Evolutionary conservation across 345 rosid genomes (phyloP), one percentile per base, ranked within the genome.

Genomic region (Cochlearia excelsa): DNA sequence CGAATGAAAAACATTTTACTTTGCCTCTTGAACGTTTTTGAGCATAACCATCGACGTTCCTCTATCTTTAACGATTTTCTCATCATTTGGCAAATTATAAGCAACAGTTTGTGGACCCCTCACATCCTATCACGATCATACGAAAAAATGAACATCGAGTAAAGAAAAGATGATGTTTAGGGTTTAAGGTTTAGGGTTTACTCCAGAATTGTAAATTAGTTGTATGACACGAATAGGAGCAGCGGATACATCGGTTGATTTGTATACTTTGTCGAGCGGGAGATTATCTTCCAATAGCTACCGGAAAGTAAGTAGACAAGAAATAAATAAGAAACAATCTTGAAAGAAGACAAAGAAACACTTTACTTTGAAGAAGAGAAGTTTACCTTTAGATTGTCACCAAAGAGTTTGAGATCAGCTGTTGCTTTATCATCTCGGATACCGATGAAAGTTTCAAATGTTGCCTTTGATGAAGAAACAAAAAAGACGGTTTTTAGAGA

Each of bases 21-120:
- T 92, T 43, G 88, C 96, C 60, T 88, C 95, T 38, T 82, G 79
- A 65, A 88, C 78, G 75, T 88, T 92, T 75, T 88, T 92, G 59
- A 92, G 88, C 78, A 92, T 92, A 70, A 88, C 95, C 96, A 92
- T 88, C 46, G 98, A 85, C 53, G 96, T 84, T 79, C 98, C 98
- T 57, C 87, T 82, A 53, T 86, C 96, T 68, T 86, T 86, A 29
- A 88, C 96, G 38, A 82, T 84, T 39, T 79, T 87, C 75, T 92
- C 96, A 74, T 92, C 98, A 54, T 92, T 92, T 59, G 98, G 98
- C 54, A 92, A 78, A 67, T 88, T 92, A 72, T 80, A 92, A 73
- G 98, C 98, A 80, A 86, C 92, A 50, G 90, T 88, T 67, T 88
- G 98, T 63, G 98, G 96, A 56, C 98, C 98, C 56, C 72, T 88